These are phyloP conservation scores for Podaxis mareebaensis DNA, from an alignment of 768 basidiomycete genomes.

Conservation along the genomic window DNA sequence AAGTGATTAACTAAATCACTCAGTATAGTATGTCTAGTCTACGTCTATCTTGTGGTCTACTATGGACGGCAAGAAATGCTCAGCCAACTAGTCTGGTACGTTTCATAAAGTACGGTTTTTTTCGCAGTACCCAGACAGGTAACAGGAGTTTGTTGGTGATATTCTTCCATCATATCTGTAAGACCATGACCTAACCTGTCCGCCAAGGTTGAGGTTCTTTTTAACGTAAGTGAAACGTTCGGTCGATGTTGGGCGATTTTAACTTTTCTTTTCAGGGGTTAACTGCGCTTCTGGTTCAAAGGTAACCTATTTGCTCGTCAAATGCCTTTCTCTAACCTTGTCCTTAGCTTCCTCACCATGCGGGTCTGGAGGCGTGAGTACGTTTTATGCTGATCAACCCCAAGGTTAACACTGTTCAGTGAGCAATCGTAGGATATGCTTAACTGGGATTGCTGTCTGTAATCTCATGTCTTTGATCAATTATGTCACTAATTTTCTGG, in stretches of 20 bases:
- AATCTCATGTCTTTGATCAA: not conserved
- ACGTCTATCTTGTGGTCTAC: constrained; percentile 47
- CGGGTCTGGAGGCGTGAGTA: constrained; percentile 46
- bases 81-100: constrained; percentile 41
- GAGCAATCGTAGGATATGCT: constrained; percentile 39
- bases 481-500: not conserved
- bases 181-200: not conserved
- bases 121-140: not conserved
- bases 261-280: constrained; percentile 31
- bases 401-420: constrained; percentile 30
- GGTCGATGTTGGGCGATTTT: not conserved
- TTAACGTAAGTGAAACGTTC: constrained; percentile 37
- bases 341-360: constrained; percentile 41
- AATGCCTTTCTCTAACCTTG: not conserved
- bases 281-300: constrained; percentile 52
- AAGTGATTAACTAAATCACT: not conserved
- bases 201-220: constrained; percentile 46
- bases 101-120: not conserved
- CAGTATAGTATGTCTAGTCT: constrained; percentile 34
- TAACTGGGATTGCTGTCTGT: constrained; percentile 36
- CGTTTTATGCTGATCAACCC: not conserved
- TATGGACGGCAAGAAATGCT: constrained; percentile 33
- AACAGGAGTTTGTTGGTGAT: constrained; percentile 39
- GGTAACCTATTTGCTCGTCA: constrained; percentile 23
- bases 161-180: not conserved